Evolutionary conservation across 2,329 filamentous ascomycete genomes (phyloP), one percentile per base, ranked within the genome.

Genomic region (Trichoderma lentiforme): DNA sequence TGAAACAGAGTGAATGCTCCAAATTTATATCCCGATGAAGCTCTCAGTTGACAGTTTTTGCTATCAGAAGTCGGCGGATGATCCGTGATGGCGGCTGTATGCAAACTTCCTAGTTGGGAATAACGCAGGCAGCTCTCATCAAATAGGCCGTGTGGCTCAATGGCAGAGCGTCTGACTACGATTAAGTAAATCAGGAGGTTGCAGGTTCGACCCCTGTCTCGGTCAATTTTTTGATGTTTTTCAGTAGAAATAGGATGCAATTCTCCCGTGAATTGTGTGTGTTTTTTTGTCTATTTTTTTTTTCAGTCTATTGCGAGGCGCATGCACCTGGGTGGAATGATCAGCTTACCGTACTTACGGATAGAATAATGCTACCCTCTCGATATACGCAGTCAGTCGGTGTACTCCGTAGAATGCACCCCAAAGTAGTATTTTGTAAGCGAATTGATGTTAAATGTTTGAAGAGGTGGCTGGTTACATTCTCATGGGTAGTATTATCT

Each of bases 81-180:
- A 8, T 58, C 12, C 56, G 24, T 51, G 9, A 51, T 12, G 26
- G 26, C 56, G 15, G 28, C 11, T 0, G 8, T 7, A 15, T 4
- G 18, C 21, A 21, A 60, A 15, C n/a, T 62, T 62, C n/a, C 39
- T 36, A 62, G n/a, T 36, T 14, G 5, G 28, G 6, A 70, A 70
- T 70, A 70, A n/a, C 3, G 21, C 39, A 4, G 3, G n/a, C 15
- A 18, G 9, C n/a, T 24, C 14, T 6, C 39, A 70, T 62, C 53
- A n/a, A 67, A 62, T 53, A 51, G 68, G 70, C 63, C 68, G 68
- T 71, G 68, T 71, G 68, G 68, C 68, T 71, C 68, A 71, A 71
- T 71, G 68, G 68, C 68, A 71, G 68, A 71, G 68, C 68, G 68
- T 71, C 68, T 71, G 68, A 71, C 68, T 71, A 71, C 68, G 68